A percentile compares a stretch with the other conserved stretches of the same genome.
Evolutionary conservation across 2,329 filamentous ascomycete genomes (phyloP).

Genomic region (Zymoseptoria passerinii): DNA sequence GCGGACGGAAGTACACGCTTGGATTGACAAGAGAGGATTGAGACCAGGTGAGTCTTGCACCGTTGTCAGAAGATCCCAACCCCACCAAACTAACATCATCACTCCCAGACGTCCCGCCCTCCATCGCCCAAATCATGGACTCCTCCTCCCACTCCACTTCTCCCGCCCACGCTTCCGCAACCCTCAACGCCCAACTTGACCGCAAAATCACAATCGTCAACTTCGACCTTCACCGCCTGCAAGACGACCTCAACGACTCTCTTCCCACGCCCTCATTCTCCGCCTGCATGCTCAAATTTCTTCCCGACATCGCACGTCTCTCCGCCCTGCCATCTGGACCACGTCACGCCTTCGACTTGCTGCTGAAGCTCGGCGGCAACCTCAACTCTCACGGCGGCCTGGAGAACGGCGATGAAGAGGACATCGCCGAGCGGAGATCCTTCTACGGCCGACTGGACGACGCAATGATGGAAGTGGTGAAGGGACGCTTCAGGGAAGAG

Average conservation of each 20-base stretch:
- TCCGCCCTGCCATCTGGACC: conserved; percentile 41
- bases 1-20: conserved; percentile 44
- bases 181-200: conserved; percentile 49
- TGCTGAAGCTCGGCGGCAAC: conserved; percentile 49
- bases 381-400: conserved; percentile 48
- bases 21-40: conserved; percentile 49
- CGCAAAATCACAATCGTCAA: conserved; percentile 52
- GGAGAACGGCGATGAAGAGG: conserved; percentile 41
- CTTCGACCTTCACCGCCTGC: conserved; percentile 48
- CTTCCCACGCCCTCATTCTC: conserved; percentile 46
- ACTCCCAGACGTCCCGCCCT: conserved; percentile 41
- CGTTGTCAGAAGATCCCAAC: not conserved
- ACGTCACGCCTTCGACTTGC: conserved; percentile 45
- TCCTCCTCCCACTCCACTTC: conserved; percentile 31
- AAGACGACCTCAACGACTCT: conserved; percentile 48
- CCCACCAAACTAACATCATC: not conserved
- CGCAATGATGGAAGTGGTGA: conserved; percentile 47
- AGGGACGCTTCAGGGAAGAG: conserved; percentile 41
- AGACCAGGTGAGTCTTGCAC: conserved; percentile 40
- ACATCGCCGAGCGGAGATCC: conserved; percentile 40
- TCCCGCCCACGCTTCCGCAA: conserved; percentile 40
- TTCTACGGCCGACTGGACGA: conserved; percentile 44
- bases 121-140: conserved; percentile 47
- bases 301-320: conserved; percentile 45
- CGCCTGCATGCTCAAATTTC: conserved; percentile 47